Conservation (phyloP, 2,329 filamentous ascomycete species). For the Endoconidiophora polonica region DNA sequence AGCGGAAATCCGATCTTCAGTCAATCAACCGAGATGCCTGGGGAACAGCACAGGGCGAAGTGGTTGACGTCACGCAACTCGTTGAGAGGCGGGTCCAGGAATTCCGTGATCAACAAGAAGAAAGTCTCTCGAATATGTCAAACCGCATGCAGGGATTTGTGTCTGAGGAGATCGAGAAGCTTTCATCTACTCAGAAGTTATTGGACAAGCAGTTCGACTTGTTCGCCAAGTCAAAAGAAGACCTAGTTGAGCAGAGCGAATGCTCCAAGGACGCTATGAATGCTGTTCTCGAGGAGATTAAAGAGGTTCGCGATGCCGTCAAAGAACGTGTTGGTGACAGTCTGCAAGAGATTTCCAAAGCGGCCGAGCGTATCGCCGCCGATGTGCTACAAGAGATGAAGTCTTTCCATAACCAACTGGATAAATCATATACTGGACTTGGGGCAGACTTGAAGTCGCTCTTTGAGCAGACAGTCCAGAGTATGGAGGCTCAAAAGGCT, state of each 20-base stretch:
- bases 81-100: slow-evolving; percentile 60
- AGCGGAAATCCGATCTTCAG: slow-evolving; percentile 71
- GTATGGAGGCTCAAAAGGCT: slow-evolving; percentile 34
- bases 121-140: slow-evolving; percentile 51
- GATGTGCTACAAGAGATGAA: slow-evolving; percentile 12
- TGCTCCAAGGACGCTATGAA: slow-evolving; percentile 75
- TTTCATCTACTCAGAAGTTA: slow-evolving; percentile 53
- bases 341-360: slow-evolving; percentile 7
- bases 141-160: slow-evolving; percentile 64
- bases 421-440: slow-evolving; percentile 66
- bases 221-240: slow-evolving; percentile 50
- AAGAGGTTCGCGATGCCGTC: slow-evolving; percentile 72
- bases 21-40: slow-evolving; percentile 62
- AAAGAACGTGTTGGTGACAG: slow-evolving; percentile 30
- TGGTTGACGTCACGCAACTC: slow-evolving; percentile 57
- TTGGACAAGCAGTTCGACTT: slow-evolving; percentile 50
- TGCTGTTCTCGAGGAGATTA: slow-evolving; percentile 52
- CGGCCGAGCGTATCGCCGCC: slow-evolving; percentile 7
- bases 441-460: slow-evolving; percentile 73
- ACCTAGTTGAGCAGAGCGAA: slow-evolving; percentile 50
- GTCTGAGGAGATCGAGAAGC: slow-evolving; percentile 27
- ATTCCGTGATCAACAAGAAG: slow-evolving; percentile 57
- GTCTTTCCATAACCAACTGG: slow-evolving; percentile 35
- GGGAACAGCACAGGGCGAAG: slow-evolving; percentile 58
- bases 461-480: slow-evolving; percentile 64